These are phyloP conservation scores for Stachybotrys chlorohalonatus DNA, from an alignment of 2,329 filamentous ascomycete species.

Conservation along the genomic window DNA sequence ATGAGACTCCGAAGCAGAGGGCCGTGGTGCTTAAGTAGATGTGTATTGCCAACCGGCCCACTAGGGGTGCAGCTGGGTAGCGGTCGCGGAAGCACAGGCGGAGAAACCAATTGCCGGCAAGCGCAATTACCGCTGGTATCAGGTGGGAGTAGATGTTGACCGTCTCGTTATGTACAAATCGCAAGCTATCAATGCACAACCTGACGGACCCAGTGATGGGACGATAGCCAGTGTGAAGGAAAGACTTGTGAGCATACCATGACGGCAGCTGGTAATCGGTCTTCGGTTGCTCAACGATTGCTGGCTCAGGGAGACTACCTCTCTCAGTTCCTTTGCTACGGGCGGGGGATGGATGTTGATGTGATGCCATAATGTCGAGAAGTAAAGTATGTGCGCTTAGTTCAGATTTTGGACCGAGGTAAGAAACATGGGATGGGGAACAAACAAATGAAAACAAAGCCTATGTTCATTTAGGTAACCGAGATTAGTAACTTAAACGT, in stretches of 20 bases:
- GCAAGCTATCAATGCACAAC: conserved; percentile 27
- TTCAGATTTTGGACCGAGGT: too few species aligned
- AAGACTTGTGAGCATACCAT: conserved; percentile 11
- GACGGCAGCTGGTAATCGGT: conserved; percentile 1
- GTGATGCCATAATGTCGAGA: too few species aligned
- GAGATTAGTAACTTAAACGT: too few species aligned
- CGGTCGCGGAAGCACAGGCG: neutral
- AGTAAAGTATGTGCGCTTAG: too few species aligned
- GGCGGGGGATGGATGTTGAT: too few species aligned
- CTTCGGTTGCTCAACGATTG: too few species aligned
- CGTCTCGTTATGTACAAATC: conserved; percentile 25
- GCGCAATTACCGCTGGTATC: conserved; percentile 27
- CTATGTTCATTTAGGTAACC: too few species aligned
- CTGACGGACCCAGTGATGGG: conserved; percentile 25
- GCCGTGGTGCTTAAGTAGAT: neutral
- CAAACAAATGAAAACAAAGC: too few species aligned
- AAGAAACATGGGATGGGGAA: too few species aligned
- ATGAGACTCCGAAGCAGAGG: conserved; percentile 9
- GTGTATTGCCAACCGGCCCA: neutral
- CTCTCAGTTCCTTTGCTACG: too few species aligned
- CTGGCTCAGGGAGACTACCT: too few species aligned
- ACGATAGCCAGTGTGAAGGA: conserved; percentile 24
- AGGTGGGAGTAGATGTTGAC: conserved; percentile 26
- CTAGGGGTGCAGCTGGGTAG: neutral
- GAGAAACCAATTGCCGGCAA: conserved; percentile 4